A percentile compares a stretch with the other conserved stretches of the same genome.
Conservation (phyloP, 768 basidiomycete species). For the Kwoniella heveanensis region DNA sequence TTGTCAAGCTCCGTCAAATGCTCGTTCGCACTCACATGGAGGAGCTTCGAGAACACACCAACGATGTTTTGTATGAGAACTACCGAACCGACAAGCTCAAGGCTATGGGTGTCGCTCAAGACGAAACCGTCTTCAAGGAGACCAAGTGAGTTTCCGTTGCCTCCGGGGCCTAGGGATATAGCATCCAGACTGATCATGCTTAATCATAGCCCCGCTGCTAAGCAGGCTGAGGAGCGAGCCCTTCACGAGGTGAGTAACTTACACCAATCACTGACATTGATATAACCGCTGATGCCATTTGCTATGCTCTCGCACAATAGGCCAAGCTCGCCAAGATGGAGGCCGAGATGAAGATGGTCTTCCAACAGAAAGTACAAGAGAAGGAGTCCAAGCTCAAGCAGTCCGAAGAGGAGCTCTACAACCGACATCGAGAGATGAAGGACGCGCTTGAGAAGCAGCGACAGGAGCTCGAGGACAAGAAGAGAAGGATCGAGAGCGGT, state of each 20-base stretch:
- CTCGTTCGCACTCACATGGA: conserved; percentile 99
- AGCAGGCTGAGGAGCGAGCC: conserved; percentile 92
- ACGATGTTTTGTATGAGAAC: conserved; percentile 93
- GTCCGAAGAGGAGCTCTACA: conserved; percentile 97
- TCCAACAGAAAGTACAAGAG: conserved; percentile 99
- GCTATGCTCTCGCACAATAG: conserved; percentile 7
- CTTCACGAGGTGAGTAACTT: conserved; percentile 79
- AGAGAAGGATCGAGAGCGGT: conserved; percentile 90
- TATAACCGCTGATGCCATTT: background rate
- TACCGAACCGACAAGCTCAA: conserved; percentile 95
- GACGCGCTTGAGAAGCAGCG: conserved; percentile 97
- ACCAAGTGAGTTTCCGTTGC: conserved; percentile 73
- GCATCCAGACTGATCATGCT: background rate
- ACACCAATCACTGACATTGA: too few species aligned
- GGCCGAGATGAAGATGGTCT: conserved; percentile 99
- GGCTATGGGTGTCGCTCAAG: conserved; percentile 97
- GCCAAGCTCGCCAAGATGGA: conserved; percentile 82
- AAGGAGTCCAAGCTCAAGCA: conserved; percentile 99
- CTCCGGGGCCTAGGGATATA: background rate
- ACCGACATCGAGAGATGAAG: conserved; percentile 99
- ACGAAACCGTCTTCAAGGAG: conserved; percentile 97
- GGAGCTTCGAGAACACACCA: conserved; percentile 95
- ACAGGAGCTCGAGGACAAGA: conserved; percentile 94
- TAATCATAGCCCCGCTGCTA: conserved; percentile 77
- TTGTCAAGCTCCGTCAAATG: conserved; percentile 99